Conservation (phyloP, 805 yeast species). For the Naumovozyma baii region DNA sequence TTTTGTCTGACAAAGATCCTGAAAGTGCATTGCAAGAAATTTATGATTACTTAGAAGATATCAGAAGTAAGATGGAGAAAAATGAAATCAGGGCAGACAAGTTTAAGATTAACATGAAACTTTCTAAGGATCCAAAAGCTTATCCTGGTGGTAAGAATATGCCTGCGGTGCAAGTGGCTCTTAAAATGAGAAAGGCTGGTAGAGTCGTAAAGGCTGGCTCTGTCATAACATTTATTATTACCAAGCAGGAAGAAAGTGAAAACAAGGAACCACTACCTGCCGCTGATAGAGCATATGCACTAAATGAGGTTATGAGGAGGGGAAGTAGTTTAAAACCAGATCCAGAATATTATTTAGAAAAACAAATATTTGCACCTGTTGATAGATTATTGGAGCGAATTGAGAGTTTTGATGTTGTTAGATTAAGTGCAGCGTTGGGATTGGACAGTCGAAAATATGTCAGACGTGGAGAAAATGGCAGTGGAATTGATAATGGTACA, state of each 20-base stretch:
- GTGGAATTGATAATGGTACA: constrained; percentile 17
- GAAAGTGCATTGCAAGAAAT: constrained; percentile 65
- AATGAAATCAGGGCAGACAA: constrained; percentile 58
- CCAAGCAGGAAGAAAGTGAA: constrained; percentile 38
- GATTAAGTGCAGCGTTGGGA: constrained; percentile 70
- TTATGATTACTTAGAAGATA: constrained; percentile 58
- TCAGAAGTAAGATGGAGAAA: constrained; percentile 46
- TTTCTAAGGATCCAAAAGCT: constrained; percentile 79
- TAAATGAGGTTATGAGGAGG: constrained; percentile 57
- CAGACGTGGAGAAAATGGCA: constrained; percentile 27
- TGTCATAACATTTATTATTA: constrained; percentile 79
- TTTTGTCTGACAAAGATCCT: constrained; percentile 65
- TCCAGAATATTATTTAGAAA: constrained; percentile 67
- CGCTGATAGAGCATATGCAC: constrained; percentile 78
- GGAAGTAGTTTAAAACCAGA: constrained; percentile 54
- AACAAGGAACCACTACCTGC: constrained; percentile 4
- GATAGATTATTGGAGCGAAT: constrained; percentile 77
- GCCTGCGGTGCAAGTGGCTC: constrained; percentile 90
- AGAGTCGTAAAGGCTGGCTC: constrained; percentile 81
- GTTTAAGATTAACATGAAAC: constrained; percentile 72
- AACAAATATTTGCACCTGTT: constrained; percentile 84
- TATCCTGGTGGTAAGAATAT: constrained; percentile 73
- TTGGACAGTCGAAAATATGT: constrained; percentile 60
- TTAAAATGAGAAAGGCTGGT: constrained; percentile 70
- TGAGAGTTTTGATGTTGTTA: constrained; percentile 74